phyloP scores from a whole-genome alignment of 2,329 filamentous ascomycete genomes.

The Penicillium fuscoglaucum region DNA sequence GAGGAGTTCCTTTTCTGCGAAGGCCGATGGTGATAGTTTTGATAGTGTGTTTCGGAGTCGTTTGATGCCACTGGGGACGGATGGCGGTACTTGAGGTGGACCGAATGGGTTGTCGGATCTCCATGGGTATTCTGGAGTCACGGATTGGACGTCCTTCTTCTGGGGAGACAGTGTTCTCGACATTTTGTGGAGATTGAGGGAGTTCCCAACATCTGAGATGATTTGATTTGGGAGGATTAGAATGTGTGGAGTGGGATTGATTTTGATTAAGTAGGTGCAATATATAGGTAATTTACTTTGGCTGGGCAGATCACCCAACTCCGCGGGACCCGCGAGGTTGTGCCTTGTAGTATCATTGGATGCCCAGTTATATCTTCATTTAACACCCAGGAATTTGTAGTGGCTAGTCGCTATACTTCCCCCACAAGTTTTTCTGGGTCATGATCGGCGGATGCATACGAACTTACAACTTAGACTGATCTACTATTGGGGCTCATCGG shows the following conservation, averaged over 20 bases:
- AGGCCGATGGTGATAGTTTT: slow-evolving; percentile 35
- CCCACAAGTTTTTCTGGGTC: background rate
- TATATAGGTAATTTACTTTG: background rate
- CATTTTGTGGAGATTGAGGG: background rate
- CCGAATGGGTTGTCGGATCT: slow-evolving; percentile 36
- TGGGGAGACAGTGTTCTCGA: background rate
- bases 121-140: slow-evolving; percentile 32
- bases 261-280: slow-evolving; percentile 8
- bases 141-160: background rate
- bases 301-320: background rate
- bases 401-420: background rate
- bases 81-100: slow-evolving; percentile 29
- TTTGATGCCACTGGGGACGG: slow-evolving; percentile 34
- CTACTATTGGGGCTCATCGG: background rate
- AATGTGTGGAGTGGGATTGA: background rate
- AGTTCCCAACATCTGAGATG: background rate
- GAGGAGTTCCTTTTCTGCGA: slow-evolving; percentile 38
- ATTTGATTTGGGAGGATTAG: background rate
- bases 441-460: background rate
- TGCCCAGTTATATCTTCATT: background rate
- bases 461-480: background rate
- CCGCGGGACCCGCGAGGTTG: slow-evolving; percentile 16
- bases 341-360: slow-evolving; percentile 10
- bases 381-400: background rate
- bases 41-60: slow-evolving; percentile 39